phyloP scores from a whole-genome alignment of 75 land plant genomes.

The Picea sitchensis region DNA sequence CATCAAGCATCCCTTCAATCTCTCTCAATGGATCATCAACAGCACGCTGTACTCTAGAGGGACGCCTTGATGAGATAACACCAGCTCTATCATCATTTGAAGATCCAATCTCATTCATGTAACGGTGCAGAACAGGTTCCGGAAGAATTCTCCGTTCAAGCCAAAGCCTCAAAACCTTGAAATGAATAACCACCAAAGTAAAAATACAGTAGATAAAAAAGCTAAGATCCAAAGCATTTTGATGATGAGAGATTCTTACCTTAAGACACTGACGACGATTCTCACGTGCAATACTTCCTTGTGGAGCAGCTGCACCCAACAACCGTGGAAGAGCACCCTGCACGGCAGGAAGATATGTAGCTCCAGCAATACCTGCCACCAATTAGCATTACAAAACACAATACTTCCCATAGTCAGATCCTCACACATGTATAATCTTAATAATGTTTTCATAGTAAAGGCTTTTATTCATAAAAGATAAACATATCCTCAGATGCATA shows the following conservation, averaged over 20 bases:
- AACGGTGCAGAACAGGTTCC: conserved; percentile 63
- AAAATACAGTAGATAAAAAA: neutral
- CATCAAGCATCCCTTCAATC: conserved; percentile 98
- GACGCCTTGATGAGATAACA: conserved; percentile 62
- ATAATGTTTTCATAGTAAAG: neutral
- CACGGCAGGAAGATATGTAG: conserved; percentile 78
- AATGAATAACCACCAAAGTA: neutral
- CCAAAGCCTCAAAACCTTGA: conserved; percentile 91
- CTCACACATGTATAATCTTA: neutral
- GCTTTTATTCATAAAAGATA: neutral
- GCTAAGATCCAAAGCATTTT: neutral
- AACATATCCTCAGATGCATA: neutral
- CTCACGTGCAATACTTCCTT: conserved; percentile 79
- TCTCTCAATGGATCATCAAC: conserved; percentile 98
- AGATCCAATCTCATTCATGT: conserved; percentile 83
- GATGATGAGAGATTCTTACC: conserved; percentile 27
- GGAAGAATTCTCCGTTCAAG: conserved; percentile 87
- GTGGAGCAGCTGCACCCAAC: conserved; percentile 86
- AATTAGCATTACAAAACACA: neutral
- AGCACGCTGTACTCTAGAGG: conserved; percentile 81
- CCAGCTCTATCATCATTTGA: conserved; percentile 59
- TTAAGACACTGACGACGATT: conserved; percentile 97
- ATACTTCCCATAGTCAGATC: no score
- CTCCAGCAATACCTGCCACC: conserved; percentile 66
- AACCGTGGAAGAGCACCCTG: conserved; percentile 86